These are phyloP conservation scores for Medakamo hakoo DNA, from an alignment of 139 green algal genomes.

Conservation along the genomic window DNA sequence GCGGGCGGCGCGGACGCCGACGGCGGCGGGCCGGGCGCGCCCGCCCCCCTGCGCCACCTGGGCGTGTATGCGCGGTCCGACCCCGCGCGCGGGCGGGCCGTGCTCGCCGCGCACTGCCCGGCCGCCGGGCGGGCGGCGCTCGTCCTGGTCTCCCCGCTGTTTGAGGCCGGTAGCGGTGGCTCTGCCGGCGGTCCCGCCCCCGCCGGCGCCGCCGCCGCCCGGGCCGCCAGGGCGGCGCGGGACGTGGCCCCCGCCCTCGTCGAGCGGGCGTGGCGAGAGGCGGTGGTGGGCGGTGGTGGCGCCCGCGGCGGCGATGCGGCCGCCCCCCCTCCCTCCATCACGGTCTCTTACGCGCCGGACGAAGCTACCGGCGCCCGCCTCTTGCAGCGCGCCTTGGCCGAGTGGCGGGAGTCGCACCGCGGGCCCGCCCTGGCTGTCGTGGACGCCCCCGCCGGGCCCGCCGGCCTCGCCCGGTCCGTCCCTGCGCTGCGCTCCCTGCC, in stretches of 20 bases:
- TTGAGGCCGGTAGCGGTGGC: too few relatives aligned
- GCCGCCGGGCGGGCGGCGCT: conserved; percentile 22
- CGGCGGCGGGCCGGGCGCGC: conserved; percentile 10
- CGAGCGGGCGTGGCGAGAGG: conserved; percentile 41
- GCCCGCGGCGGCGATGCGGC: neutral
- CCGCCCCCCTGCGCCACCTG: conserved; percentile 35
- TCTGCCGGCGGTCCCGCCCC: too few relatives aligned
- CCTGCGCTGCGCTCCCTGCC: conserved; percentile 50
- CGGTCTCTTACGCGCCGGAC: conserved; percentile 48
- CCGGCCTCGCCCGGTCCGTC: conserved; percentile 25
- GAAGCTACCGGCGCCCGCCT: conserved; percentile 23
- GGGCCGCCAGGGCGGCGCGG: conserved; percentile 3
- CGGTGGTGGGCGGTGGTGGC: conserved; percentile 1
- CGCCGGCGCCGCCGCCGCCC: too few relatives aligned
- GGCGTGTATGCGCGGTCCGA: conserved; percentile 45
- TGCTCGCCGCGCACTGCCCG: conserved; percentile 42
- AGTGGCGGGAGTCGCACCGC: conserved; percentile 5
- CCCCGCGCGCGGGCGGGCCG: conserved; percentile 13
- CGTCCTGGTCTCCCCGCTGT: conserved; percentile 44
- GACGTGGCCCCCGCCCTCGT: conserved; percentile 31
- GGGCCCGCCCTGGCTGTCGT: conserved; percentile 28
- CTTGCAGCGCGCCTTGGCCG: conserved; percentile 33
- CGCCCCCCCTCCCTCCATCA: conserved; percentile 4
- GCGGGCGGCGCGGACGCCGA: conserved; percentile 11
- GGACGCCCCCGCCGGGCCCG: conserved; percentile 10